Conservation (phyloP, 1,284 basidiomycete genomes). For the Rhodotorula sp. region DNA sequence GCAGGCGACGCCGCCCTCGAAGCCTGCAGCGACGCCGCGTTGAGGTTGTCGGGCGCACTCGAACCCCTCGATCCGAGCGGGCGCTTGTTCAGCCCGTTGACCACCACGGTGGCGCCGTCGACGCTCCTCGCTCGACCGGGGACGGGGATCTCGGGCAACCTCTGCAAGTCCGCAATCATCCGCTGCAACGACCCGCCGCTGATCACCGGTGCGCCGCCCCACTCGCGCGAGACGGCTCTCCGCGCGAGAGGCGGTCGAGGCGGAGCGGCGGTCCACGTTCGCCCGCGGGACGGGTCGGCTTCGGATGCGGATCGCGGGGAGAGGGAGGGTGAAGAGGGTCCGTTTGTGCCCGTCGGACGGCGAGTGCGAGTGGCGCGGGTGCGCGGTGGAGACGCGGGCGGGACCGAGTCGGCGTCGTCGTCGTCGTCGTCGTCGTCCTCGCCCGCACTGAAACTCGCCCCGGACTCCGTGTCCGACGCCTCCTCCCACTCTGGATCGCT, state of each 20-base stretch:
- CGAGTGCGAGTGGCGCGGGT: not conserved
- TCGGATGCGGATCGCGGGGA: too few relatives aligned
- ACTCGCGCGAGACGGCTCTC: conserved; percentile 17
- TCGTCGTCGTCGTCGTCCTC: not conserved
- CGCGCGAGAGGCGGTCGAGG: not conserved
- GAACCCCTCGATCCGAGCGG: conserved; percentile 17
- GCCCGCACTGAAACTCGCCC: too few relatives aligned
- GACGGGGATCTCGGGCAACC: conserved; percentile 22
- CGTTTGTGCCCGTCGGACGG: not conserved
- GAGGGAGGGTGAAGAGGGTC: not conserved
- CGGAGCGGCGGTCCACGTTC: conserved; percentile 5
- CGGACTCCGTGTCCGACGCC: conserved; percentile 7
- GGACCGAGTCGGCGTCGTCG: not conserved
- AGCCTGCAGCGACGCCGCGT: not conserved
- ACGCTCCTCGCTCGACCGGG: conserved; percentile 24
- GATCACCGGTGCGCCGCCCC: conserved; percentile 24
- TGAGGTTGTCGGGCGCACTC: conserved; percentile 23
- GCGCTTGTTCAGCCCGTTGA: not conserved
- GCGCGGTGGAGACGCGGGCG: not conserved
- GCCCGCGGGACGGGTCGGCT: not conserved
- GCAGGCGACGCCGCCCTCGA: conserved; percentile 9
- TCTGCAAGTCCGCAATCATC: conserved; percentile 32
- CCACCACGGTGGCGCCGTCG: conserved; percentile 13
- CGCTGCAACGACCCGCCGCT: conserved; percentile 36
- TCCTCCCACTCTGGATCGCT: conserved; percentile 37